A percentile compares a stretch with the other conserved stretches of the same genome.
These are phyloP conservation scores for Mortierella sp. DNA, from an alignment of 371 early-diverging fungal species.

Conservation along the genomic window DNA sequence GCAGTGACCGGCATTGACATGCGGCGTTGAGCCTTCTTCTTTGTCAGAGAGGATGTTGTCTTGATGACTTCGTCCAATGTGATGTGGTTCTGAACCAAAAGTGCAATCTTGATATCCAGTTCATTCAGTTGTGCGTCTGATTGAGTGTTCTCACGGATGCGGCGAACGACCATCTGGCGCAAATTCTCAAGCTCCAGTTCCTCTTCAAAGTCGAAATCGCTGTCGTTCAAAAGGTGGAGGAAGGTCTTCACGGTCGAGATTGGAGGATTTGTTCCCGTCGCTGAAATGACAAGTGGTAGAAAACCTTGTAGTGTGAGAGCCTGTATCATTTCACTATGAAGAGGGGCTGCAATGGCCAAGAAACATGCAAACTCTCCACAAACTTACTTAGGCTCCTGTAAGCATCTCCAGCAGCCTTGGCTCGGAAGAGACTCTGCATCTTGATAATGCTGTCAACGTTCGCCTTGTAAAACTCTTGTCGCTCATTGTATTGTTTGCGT, in stretches of 20 bases:
- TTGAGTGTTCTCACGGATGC: conserved; percentile 90
- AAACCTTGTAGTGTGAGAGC: not conserved
- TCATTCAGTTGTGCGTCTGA: conserved; percentile 86
- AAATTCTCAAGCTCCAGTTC: conserved; percentile 90
- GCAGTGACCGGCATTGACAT: conserved; percentile 58
- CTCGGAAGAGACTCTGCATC: conserved; percentile 86
- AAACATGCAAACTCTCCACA: not conserved
- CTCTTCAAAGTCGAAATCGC: conserved; percentile 91
- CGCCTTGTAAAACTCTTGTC: conserved; percentile 67
- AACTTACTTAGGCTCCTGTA: conserved; percentile 81
- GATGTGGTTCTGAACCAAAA: conserved; percentile 96
- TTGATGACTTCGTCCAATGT: conserved; percentile 92
- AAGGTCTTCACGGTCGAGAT: conserved; percentile 87
- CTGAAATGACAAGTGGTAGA: conserved; percentile 39
- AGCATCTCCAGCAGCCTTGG: conserved; percentile 82
- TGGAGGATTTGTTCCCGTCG: conserved; percentile 80
- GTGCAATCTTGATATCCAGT: conserved; percentile 95
- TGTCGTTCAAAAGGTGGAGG: conserved; percentile 90
- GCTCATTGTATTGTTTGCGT: conserved; percentile 66
- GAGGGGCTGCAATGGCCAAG: not conserved
- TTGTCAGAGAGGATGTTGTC: conserved; percentile 65
- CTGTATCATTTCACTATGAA: too few relatives aligned
- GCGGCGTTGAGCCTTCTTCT: conserved; percentile 61
- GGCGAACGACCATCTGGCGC: conserved; percentile 85
- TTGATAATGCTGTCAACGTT: conserved; percentile 83